These are phyloP conservation scores for Zizania palustris DNA, from an alignment of 202 grass and related monocot species.

Conservation along the genomic window DNA sequence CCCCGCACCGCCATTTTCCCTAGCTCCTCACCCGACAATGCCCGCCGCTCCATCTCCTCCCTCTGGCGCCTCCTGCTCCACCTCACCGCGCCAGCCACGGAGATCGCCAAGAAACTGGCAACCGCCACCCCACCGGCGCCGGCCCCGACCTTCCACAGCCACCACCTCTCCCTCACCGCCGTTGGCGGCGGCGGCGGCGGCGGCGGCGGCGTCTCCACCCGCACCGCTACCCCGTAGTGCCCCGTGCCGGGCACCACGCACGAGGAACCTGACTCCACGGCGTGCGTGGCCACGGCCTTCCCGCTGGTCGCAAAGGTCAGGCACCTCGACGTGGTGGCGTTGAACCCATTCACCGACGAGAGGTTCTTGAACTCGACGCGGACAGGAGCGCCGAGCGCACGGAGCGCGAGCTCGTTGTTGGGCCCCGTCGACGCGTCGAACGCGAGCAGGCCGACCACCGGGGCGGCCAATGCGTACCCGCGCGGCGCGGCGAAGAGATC, in stretches of 20 bases:
- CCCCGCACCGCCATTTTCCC: constrained; percentile 46
- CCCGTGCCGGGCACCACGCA: constrained; percentile 55
- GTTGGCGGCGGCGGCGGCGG: too few relatives aligned
- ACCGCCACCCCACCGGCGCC: constrained; percentile 28
- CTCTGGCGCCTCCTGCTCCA: constrained; percentile 49
- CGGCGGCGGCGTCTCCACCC: background rate
- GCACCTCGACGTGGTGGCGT: constrained; percentile 43
- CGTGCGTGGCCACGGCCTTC: constrained; percentile 33
- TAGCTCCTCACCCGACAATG: constrained; percentile 41
- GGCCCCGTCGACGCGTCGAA: constrained; percentile 46
- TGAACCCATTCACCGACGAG: background rate
- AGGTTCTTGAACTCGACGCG: constrained; percentile 44
- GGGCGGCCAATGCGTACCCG: constrained; percentile 38
- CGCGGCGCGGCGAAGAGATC: constrained; percentile 33
- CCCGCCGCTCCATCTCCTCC: constrained; percentile 56
- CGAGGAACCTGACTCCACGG: constrained; percentile 24
- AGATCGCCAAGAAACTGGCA: constrained; percentile 2
- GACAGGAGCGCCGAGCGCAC: constrained; percentile 33
- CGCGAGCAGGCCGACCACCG: constrained; percentile 45
- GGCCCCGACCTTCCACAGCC: constrained; percentile 26
- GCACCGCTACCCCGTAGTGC: constrained; percentile 45
- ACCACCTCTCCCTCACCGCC: constrained; percentile 23
- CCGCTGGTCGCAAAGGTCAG: constrained; percentile 36
- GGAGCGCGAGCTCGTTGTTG: constrained; percentile 34
- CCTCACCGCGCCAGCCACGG: constrained; percentile 37